Evolutionary conservation across 768 basidiomycete genomes (phyloP).

Genomic region (Candolleomyces efflorescens): DNA sequence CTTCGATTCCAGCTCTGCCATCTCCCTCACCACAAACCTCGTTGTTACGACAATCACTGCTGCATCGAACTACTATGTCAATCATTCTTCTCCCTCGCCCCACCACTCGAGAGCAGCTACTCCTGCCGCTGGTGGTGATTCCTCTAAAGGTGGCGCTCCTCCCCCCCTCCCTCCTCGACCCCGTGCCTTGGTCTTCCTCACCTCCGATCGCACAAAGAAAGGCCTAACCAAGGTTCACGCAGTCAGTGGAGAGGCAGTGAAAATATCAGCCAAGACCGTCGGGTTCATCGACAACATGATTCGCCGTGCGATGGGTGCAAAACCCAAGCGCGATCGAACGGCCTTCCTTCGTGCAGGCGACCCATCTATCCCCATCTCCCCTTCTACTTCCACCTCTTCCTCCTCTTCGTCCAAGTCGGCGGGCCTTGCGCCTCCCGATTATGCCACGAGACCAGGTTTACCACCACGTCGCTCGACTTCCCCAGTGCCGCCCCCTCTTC

Average conservation of each 20-base stretch:
- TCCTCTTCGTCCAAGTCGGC: slow-evolving; percentile 3
- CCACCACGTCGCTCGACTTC: slow-evolving; percentile 29
- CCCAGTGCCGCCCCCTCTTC: slow-evolving; percentile 30
- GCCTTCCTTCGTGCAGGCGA: slow-evolving; percentile 11
- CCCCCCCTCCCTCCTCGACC: slow-evolving; percentile 35
- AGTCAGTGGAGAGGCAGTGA: slow-evolving; percentile 61
- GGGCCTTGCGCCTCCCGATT: slow-evolving; percentile 4
- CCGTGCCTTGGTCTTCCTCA: slow-evolving; percentile 52
- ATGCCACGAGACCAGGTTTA: slow-evolving; percentile 20
- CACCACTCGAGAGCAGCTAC: slow-evolving; percentile 28
- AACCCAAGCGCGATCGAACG: slow-evolving; percentile 28
- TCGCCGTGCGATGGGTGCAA: slow-evolving; percentile 47
- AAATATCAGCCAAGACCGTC: slow-evolving; percentile 61
- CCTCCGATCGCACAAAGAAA: slow-evolving; percentile 54
- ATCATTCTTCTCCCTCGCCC: slow-evolving; percentile 48
- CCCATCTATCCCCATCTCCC: slow-evolving; percentile 7
- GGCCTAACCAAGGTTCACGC: slow-evolving; percentile 60
- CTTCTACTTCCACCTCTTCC: slow-evolving; percentile 6
- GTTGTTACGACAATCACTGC: slow-evolving; percentile 57
- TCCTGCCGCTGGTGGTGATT: slow-evolving; percentile 5
- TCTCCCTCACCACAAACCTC: slow-evolving; percentile 61
- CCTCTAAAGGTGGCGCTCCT: slow-evolving; percentile 9
- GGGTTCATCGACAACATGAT: slow-evolving; percentile 58
- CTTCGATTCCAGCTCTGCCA: slow-evolving; percentile 47
- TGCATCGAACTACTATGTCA: slow-evolving; percentile 60